Base-by-base conservation (phyloP, 1,284 basidiomycete species). In the Microbotryum violaceum region DNA sequence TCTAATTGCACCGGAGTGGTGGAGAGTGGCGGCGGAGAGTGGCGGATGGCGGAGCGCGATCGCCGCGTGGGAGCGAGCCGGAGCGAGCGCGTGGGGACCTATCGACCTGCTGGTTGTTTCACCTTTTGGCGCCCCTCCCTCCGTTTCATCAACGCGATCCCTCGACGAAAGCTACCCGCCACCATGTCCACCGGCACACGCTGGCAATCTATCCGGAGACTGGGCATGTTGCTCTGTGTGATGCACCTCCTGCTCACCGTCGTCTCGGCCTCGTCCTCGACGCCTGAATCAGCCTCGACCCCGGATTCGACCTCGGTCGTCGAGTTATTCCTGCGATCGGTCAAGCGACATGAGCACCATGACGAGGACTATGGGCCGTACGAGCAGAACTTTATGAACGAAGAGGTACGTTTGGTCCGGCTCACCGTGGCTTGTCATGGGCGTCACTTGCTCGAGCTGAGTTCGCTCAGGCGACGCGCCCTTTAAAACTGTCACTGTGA, bases 341-440 rank as follows among this genome's bases (percentile, higher is more conserved):
- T 42, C 37, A 42, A 42, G 37, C 37, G 37, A 6, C 60, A 37
- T 27, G 54, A 63, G 54, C 67, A 69, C 49, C 58, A 69, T n/a
- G 55, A 57, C 7, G 65, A 56, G 18, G 63, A 61, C 1, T 44
- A 33, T 1, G 67, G 65, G 2, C 65, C 65, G 1, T 67, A 67
- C 54, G 67, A 63, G 44, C 52, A 65, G 10, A 65, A 67, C 47
- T 69, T 67, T 27, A 44, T 44, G 16, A 69, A 69, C 44, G 67
- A 69, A 9, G 65, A 69, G 53, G 51, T 46, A 29, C 47, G 56
- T 27, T 10, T 25, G 12, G 21, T 6, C 37, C 16, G 42, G 21
- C 21, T 12, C 21, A 53, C 27, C 23, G n/a, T 29, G 21, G 20
- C 33, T 12, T 25, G 27, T 29, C 27, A 1, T 31, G 31, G 31